Evolutionary conservation across 2,329 filamentous ascomycete genomes (phyloP).

Genomic region (Penicillium brasilianum): DNA sequence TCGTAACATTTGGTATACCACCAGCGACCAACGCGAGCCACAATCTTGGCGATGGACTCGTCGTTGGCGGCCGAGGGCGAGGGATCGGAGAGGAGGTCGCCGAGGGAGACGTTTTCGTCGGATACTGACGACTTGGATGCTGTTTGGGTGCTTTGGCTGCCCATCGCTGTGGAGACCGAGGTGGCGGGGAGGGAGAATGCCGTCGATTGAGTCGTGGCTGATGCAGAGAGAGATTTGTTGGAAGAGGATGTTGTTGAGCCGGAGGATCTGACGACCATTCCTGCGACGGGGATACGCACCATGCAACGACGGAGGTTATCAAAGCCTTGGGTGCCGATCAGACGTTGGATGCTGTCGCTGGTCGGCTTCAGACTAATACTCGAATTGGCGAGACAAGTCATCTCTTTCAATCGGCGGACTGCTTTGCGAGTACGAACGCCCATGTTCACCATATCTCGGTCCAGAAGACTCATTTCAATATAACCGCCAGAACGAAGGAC

Average conservation of each 20-base stretch:
- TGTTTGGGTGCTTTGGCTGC: conserved; percentile 19
- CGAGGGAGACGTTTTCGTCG: conserved; percentile 56
- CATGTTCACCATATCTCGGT: conserved; percentile 59
- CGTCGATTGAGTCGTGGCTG: conserved; percentile 33
- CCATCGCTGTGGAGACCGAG: conserved; percentile 29
- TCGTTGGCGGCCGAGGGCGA: conserved; percentile 73
- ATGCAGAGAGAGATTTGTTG: conserved; percentile 38
- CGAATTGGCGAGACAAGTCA: conserved; percentile 49
- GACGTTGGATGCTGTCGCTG: conserved; percentile 54
- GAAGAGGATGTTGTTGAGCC: conserved; percentile 49
- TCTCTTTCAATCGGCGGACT: conserved; percentile 52
- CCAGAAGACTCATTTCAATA: conserved; percentile 55
- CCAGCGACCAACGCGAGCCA: conserved; percentile 89
- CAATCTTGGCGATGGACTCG: conserved; percentile 88
- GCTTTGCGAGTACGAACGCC: conserved; percentile 53
- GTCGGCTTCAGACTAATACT: conserved; percentile 53
- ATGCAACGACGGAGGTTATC: conserved; percentile 56
- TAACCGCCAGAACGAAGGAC: conserved; percentile 56
- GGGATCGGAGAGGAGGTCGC: conserved; percentile 74
- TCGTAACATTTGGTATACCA: conserved; percentile 97
- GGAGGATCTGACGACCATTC: conserved; percentile 48
- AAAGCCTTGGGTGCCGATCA: conserved; percentile 53
- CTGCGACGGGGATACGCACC: conserved; percentile 55
- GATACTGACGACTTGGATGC: conserved; percentile 39
- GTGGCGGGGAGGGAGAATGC: conserved; percentile 30